Conservation (phyloP, 2,329 filamentous ascomycete species). For the Alternaria sp. region DNA sequence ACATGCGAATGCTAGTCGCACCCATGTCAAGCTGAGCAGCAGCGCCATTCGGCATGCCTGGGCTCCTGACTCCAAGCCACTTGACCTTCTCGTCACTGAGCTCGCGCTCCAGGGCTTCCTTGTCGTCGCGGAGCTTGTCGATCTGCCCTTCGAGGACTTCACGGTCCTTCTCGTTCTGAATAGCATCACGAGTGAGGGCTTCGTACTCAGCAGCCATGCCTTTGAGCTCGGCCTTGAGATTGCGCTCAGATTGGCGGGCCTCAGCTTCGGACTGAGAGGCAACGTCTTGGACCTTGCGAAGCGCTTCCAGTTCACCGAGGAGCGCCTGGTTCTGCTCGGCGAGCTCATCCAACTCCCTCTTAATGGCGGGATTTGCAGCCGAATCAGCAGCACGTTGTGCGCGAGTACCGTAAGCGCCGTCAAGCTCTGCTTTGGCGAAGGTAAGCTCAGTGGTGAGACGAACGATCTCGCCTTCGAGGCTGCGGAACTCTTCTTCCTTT, state of each 20-base stretch:
- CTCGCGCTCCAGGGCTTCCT: slow-evolving; percentile 70
- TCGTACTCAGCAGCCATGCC: slow-evolving; percentile 77
- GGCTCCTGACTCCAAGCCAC: slow-evolving; percentile 69
- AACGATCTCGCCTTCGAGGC: slow-evolving; percentile 70
- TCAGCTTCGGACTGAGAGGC: slow-evolving; percentile 49
- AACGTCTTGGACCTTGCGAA: slow-evolving; percentile 51
- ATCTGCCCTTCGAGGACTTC: slow-evolving; percentile 70
- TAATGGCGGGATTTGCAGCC: slow-evolving; percentile 64
- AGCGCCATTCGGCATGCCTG: slow-evolving; percentile 50
- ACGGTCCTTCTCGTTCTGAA: slow-evolving; percentile 76
- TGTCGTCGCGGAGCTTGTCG: slow-evolving; percentile 70
- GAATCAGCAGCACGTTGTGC: slow-evolving; percentile 74
- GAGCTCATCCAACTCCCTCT: slow-evolving; percentile 67
- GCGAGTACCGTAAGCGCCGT: slow-evolving; percentile 88
- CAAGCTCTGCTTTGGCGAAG: slow-evolving; percentile 89
- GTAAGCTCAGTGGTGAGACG: slow-evolving; percentile 80
- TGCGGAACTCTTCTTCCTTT: slow-evolving; percentile 49
- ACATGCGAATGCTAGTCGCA: slow-evolving; percentile 71
- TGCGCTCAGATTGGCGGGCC: slow-evolving; percentile 50
- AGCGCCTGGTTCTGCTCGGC: slow-evolving; percentile 56
- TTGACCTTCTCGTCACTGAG: slow-evolving; percentile 73
- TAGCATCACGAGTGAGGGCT: slow-evolving; percentile 72
- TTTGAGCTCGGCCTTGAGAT: slow-evolving; percentile 70
- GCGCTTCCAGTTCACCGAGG: slow-evolving; percentile 53
- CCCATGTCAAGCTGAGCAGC: slow-evolving; percentile 52